Base-by-base conservation (phyloP, 1,284 basidiomycete species). In the Cryptococcus floricola region DNA sequence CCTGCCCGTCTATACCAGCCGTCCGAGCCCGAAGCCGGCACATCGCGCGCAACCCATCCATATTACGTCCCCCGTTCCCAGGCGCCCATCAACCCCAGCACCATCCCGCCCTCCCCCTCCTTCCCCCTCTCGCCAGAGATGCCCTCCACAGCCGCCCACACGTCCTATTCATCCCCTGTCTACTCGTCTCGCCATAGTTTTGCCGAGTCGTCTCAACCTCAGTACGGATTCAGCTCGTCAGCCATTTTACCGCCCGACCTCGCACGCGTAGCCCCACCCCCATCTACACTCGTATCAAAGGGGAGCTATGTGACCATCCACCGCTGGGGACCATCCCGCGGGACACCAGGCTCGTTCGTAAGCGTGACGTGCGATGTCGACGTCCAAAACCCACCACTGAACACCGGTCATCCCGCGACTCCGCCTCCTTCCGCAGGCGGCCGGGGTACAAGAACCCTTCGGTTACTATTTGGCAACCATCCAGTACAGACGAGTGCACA, bases 341-440 rank as follows among this genome's bases (percentile, higher is more conserved):
- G 72, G 6, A 28, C 48, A 19, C 62, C 67, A 39, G 69, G 69
- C 2, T 66, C 66, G 0, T 44, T 54, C 9, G 54, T 74, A 37
- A 50, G 53, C n/a, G 61, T 72, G 59, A 64, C 55, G 41, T 64
- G 65, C 53, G 67, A 74, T 50, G 59, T 73, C 46, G 59, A 57
- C 43, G 60, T 68, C 38, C 62, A 65, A 34, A 48, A 59, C 14
- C 51, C 60, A 4, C 58, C 58, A 38, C 50, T 55, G 13, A 44
- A 50, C 43, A 19, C 31, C 28, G 53, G 54, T 23, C 49, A 50
- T 4, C 39, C 49, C 8, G 57, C 56, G 27, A 46, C 55, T 14
- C 38, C 50, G 18, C 43, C 46, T 31, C 47, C 49, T 19, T 45
- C 49, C n/a, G 45, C 16, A 12, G 42, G 39, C 37, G 45, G 34